phyloP scores from a whole-genome alignment of 1,139 yeast species.

The Candida neerlandica region DNA sequence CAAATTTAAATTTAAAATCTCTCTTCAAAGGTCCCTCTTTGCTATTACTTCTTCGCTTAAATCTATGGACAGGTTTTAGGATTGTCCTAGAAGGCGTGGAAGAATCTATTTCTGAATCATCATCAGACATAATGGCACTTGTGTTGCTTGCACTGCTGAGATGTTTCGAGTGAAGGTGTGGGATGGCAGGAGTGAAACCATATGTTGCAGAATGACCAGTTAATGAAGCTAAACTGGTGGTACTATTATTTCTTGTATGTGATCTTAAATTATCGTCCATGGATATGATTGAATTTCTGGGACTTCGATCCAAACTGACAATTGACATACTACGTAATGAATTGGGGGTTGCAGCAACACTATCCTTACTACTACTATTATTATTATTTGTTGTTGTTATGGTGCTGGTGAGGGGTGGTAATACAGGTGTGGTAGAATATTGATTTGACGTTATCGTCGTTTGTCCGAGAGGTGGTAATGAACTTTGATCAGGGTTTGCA shows the following conservation, averaged over 20 bases:
- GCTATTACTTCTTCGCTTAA: constrained; percentile 15
- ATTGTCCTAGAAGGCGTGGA: constrained; percentile 21
- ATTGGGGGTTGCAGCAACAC: constrained; percentile 17
- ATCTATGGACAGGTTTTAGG: constrained; percentile 20
- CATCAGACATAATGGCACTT: constrained; percentile 35
- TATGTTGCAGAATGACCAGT: constrained; percentile 6
- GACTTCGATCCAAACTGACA: constrained; percentile 39
- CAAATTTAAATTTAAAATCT: constrained; percentile 37
- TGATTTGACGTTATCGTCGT: constrained; percentile 6
- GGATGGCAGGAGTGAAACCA: neutral
- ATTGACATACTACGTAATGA: constrained; percentile 38
- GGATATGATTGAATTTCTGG: constrained; percentile 46
- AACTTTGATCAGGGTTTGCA: neutral
- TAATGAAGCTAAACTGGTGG: constrained; percentile 30
- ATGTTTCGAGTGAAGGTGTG: constrained; percentile 4
- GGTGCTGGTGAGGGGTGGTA: constrained; percentile 1
- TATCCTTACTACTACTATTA: too few species aligned
- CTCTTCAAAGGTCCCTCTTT: constrained; percentile 21
- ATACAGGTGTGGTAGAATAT: constrained; percentile 2
- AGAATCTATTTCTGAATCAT: constrained; percentile 35
- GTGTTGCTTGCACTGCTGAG: constrained; percentile 6
- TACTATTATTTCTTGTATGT: constrained; percentile 38
- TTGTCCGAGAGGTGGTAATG: constrained; percentile 4
- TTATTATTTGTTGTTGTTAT: too few species aligned
- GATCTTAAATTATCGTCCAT: constrained; percentile 36